Conservation (phyloP, 2,329 filamentous ascomycete species). For the Colletotrichum acutatum region DNA sequence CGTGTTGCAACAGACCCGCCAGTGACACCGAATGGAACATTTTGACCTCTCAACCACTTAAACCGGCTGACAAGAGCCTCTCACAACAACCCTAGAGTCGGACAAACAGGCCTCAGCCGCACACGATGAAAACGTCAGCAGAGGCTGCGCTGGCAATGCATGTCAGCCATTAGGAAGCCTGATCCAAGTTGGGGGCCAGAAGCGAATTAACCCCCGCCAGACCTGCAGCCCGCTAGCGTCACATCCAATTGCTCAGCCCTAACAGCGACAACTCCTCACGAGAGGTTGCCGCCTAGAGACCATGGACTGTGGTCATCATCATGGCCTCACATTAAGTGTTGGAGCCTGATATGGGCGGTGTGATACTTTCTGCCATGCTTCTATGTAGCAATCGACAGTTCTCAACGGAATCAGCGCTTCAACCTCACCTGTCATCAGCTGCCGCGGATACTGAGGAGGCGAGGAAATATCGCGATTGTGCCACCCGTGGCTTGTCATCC, state of each 20-base stretch:
- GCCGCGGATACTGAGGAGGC: background rate
- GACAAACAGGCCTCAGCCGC: background rate
- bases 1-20: background rate
- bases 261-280: constrained; percentile 15
- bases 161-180: background rate
- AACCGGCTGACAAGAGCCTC: background rate
- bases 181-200: constrained; percentile 1
- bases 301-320: constrained; percentile 8
- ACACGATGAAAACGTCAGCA: background rate
- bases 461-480: background rate
- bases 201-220: background rate
- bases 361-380: background rate
- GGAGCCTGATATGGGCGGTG: constrained; percentile 2
- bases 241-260: constrained; percentile 21
- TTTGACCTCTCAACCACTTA: background rate
- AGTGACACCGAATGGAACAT: background rate
- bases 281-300: background rate
- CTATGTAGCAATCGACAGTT: background rate
- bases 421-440: background rate
- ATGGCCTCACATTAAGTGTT: background rate
- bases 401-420: background rate
- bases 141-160: constrained; percentile 31
- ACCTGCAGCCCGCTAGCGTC: constrained; percentile 28
- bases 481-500: background rate
- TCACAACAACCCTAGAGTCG: background rate